phyloP scores from a whole-genome alignment of 495 filamentous ascomycete genomes.

The Penicillium pancosmium region DNA sequence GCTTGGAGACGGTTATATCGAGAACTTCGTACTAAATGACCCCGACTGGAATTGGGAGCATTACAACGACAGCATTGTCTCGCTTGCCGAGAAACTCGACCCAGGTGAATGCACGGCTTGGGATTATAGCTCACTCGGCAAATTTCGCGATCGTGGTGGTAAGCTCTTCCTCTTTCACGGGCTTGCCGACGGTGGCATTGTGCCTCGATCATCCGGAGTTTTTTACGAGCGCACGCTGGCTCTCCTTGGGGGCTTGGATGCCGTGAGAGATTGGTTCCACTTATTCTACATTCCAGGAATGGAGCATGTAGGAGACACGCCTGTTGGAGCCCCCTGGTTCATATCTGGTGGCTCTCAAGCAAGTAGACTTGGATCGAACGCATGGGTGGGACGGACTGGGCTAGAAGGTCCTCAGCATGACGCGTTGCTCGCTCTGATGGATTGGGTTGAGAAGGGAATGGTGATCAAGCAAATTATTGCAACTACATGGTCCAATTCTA shows the following conservation, averaged over 20 bases:
- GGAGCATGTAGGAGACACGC: neutral
- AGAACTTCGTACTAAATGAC: neutral
- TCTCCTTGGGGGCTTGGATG: neutral
- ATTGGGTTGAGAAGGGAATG: too few species aligned
- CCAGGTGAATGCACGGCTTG: neutral
- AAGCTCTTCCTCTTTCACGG: slow-evolving; percentile 4
- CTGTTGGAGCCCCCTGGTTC: neutral
- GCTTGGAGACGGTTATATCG: neutral
- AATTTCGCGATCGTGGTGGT: neutral
- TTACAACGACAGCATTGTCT: neutral
- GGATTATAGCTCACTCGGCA: neutral
- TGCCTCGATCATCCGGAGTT: neutral
- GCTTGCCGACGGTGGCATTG: slow-evolving; percentile 4
- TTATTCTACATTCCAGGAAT: neutral
- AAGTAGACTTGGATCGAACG: too few species aligned
- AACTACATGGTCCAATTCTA: too few species aligned
- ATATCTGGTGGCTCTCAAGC: too few species aligned
- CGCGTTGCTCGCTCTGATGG: too few species aligned
- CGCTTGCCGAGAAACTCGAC: neutral
- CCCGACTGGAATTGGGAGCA: neutral
- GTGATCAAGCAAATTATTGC: too few species aligned
- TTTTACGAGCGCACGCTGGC: neutral
- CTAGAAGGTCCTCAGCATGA: too few species aligned
- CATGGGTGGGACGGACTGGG: too few species aligned
- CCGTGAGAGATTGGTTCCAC: neutral